Conservation (phyloP, 2,329 filamentous ascomycete species). For the Cladosporium oxysporum region DNA sequence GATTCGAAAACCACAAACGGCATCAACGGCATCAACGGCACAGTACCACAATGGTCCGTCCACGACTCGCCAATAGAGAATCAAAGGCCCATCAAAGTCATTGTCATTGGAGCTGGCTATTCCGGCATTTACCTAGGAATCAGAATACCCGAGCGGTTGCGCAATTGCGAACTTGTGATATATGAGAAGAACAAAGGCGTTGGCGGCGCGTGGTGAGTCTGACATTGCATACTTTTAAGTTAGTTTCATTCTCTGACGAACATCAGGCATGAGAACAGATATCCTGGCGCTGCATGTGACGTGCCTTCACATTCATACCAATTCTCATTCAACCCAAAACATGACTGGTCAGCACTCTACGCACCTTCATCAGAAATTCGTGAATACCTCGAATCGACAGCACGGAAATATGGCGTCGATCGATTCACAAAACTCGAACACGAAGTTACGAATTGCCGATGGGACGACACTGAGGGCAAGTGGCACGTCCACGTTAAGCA, state of each 20-base stretch:
- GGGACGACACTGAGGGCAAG: slow-evolving; percentile 37
- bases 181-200: slow-evolving; percentile 49
- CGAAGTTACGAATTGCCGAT: slow-evolving; percentile 38
- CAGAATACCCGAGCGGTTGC: slow-evolving; percentile 32
- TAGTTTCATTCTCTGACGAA: slow-evolving; percentile 29
- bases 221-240: background rate
- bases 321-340: slow-evolving; percentile 47
- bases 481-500: slow-evolving; percentile 42
- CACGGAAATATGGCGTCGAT: slow-evolving; percentile 88
- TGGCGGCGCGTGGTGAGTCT: slow-evolving; percentile 27
- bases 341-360: slow-evolving; percentile 44
- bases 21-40: slow-evolving; percentile 23
- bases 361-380: slow-evolving; percentile 78
- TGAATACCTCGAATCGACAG: slow-evolving; percentile 91
- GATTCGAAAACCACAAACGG: slow-evolving; percentile 23
- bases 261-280: slow-evolving; percentile 43
- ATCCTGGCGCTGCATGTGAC: slow-evolving; percentile 48
- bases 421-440: slow-evolving; percentile 34
- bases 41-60: slow-evolving; percentile 32
- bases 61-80: slow-evolving; percentile 46
- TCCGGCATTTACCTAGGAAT: slow-evolving; percentile 49
- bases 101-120: slow-evolving; percentile 48
- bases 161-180: slow-evolving; percentile 44
- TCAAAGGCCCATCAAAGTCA: slow-evolving; percentile 44
- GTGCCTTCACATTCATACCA: slow-evolving; percentile 47